Conservation (phyloP, 768 basidiomycete genomes). For the Tylopilus rubrobrunneus region DNA sequence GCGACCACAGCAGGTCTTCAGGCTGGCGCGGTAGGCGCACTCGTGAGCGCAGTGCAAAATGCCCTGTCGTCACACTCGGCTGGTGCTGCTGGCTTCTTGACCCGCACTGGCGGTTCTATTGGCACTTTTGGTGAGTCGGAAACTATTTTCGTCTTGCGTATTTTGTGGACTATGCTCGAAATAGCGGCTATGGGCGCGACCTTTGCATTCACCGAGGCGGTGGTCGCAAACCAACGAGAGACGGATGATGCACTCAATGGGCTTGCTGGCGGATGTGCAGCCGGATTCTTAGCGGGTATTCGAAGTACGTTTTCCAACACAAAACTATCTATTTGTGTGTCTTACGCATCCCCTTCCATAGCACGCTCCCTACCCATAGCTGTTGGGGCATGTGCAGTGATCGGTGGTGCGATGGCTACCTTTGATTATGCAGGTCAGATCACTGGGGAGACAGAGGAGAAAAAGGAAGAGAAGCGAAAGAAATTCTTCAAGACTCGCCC, state of each 20-base stretch:
- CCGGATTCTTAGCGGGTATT: slow-evolving; percentile 87
- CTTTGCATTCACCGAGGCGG: slow-evolving; percentile 78
- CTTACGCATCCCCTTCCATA: slow-evolving; percentile 30
- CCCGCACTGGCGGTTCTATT: slow-evolving; percentile 84
- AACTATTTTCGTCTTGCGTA: not conserved
- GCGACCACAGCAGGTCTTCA: slow-evolving; percentile 60
- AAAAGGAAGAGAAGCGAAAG: slow-evolving; percentile 65
- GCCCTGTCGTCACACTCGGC: slow-evolving; percentile 70
- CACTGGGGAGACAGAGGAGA: slow-evolving; percentile 41
- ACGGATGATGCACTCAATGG: slow-evolving; percentile 80
- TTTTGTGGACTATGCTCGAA: slow-evolving; percentile 7
- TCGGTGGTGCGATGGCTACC: slow-evolving; percentile 77
- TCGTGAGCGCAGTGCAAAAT: slow-evolving; percentile 76
- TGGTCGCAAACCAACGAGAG: slow-evolving; percentile 76
- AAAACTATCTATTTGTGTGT: not conserved
- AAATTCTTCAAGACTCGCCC: slow-evolving; percentile 78
- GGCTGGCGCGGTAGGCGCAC: slow-evolving; percentile 59
- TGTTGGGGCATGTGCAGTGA: slow-evolving; percentile 68
- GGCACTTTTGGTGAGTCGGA: slow-evolving; percentile 78
- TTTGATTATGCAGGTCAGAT: slow-evolving; percentile 77
- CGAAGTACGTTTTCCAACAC: slow-evolving; percentile 48
- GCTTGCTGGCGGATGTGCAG: slow-evolving; percentile 85
- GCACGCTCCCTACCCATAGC: slow-evolving; percentile 84
- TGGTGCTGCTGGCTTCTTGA: slow-evolving; percentile 83
- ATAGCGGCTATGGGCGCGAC: slow-evolving; percentile 86